Base-by-base conservation (phyloP, 805 yeast genomes). In the Saccharomycopsis babjevae region DNA sequence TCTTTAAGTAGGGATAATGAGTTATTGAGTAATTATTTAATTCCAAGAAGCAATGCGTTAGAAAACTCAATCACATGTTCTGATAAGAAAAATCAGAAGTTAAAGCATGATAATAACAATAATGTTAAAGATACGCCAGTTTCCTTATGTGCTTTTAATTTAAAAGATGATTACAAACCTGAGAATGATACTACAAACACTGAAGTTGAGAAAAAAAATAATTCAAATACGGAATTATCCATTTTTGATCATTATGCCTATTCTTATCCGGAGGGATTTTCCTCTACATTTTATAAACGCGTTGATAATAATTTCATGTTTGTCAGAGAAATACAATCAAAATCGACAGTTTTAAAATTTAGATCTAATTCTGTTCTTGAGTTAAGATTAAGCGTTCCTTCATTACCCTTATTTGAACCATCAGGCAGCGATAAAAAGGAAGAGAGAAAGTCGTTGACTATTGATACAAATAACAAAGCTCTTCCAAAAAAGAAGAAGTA, bases 271-370 rank as follows among this genome's bases (percentile, higher is more conserved):
- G 81, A 79, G 64, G 82, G 82, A 0, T 79, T 78, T 57, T 72
- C 81, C 1, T 78, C 82, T 1, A 79, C 82, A 5, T 78, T 79
- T 66, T 79, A 79, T 66, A 72, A 76, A 56, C 67, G 82, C 55
- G 80, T 80, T 3, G 71, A 71, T n/a, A 78, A 77, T 61, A 76
- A 77, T 64, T 79, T 79, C 64, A 78, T 79, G 81, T 79, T 78
- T 70, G 80, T 78, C 2, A 69, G 82, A 61, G 82, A 79, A 63
- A 67, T 79, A 34, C 82, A 78, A 62, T 74, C 79, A 39, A 78
- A 78, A 62, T 71, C 78, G 66, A 74, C 77, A 20, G 72, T 78
- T 15, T 74, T 74, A 22, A 76, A 76, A 58, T 65, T 71, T 25
- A 68, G 71, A 52, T 56, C 60, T 7, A 36, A 43, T 25, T 71